Conservation (phyloP, 2,329 filamentous ascomycete species). For the Pseudogymnoascus sp. region DNA sequence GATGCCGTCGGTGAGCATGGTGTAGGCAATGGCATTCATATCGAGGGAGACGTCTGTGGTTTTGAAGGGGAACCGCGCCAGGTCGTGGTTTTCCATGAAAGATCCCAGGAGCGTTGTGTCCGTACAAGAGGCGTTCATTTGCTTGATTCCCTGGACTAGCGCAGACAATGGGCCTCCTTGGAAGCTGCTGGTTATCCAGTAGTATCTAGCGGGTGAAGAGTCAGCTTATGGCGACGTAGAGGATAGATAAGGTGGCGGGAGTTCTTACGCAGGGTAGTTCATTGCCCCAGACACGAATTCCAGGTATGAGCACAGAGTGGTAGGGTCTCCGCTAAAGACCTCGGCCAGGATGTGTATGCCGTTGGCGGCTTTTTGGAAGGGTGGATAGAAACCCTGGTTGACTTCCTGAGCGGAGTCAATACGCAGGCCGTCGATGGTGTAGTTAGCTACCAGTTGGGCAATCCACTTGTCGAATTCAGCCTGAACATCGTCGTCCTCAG, state of each 20-base stretch:
- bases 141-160: not conserved
- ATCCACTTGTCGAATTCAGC: slow-evolving; percentile 35
- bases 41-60: slow-evolving; percentile 23
- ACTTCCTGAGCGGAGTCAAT: slow-evolving; percentile 37
- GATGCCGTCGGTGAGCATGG: slow-evolving; percentile 42
- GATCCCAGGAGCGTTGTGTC: slow-evolving; percentile 32
- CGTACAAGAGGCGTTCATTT: slow-evolving; percentile 22
- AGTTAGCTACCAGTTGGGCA: slow-evolving; percentile 34
- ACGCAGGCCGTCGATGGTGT: slow-evolving; percentile 36
- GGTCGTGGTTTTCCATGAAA: slow-evolving; percentile 39
- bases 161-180: not conserved
- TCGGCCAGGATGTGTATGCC: slow-evolving; percentile 33
- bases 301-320: slow-evolving; percentile 37
- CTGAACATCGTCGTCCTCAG: slow-evolving; percentile 35
- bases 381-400: slow-evolving; percentile 32
- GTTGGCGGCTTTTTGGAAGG: slow-evolving; percentile 29
- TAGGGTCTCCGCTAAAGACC: slow-evolving; percentile 32
- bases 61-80: slow-evolving; percentile 31
- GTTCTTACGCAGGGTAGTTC: slow-evolving; percentile 34
- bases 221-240: not conserved
- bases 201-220: not conserved
- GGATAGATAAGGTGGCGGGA: slow-evolving; percentile 31
- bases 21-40: slow-evolving; percentile 42
- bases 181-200: slow-evolving; percentile 1
- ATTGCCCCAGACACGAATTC: slow-evolving; percentile 38